phyloP scores from a whole-genome alignment of 306 rosid genomes.

The Spatholobus suberectus region DNA sequence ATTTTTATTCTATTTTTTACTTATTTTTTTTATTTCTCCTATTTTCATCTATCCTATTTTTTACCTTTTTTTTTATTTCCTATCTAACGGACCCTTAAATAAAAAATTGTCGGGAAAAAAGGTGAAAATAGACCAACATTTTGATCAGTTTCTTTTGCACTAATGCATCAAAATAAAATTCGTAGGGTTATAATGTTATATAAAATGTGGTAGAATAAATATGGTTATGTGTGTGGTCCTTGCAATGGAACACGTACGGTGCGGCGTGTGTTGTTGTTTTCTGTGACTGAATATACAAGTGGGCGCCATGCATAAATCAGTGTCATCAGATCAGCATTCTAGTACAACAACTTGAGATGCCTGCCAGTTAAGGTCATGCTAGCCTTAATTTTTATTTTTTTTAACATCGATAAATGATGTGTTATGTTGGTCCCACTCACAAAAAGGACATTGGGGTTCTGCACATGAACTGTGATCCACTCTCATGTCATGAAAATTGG shows the following conservation, averaged over 20 bases:
- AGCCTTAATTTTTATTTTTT: not conserved
- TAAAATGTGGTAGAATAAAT: not conserved
- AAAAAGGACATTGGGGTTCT: not conserved
- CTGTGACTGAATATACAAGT: slow-evolving; percentile 20
- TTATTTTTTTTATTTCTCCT: too few species aligned
- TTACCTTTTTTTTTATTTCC: too few species aligned
- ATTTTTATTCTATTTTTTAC: too few species aligned
- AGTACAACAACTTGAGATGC: slow-evolving; percentile 12
- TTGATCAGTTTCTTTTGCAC: not conserved
- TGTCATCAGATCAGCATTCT: not conserved
- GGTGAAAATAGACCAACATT: not conserved
- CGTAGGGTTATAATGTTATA: too few species aligned
- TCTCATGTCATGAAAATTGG: slow-evolving; percentile 4
- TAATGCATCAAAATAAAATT: not conserved
- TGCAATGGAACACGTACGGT: not conserved
- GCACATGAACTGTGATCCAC: not conserved
- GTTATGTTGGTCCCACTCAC: slow-evolving; percentile 12
- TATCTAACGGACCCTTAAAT: too few species aligned
- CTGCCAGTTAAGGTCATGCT: slow-evolving; percentile 11
- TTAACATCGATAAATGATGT: not conserved
- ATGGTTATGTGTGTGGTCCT: not conserved
- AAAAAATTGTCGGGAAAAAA: not conserved
- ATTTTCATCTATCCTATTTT: too few species aligned
- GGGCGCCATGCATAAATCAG: slow-evolving; percentile 1
- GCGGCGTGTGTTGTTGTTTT: not conserved